These are phyloP conservation scores for Ustilago trichophora DNA, from an alignment of 1,284 basidiomycete species.

Conservation along the genomic window DNA sequence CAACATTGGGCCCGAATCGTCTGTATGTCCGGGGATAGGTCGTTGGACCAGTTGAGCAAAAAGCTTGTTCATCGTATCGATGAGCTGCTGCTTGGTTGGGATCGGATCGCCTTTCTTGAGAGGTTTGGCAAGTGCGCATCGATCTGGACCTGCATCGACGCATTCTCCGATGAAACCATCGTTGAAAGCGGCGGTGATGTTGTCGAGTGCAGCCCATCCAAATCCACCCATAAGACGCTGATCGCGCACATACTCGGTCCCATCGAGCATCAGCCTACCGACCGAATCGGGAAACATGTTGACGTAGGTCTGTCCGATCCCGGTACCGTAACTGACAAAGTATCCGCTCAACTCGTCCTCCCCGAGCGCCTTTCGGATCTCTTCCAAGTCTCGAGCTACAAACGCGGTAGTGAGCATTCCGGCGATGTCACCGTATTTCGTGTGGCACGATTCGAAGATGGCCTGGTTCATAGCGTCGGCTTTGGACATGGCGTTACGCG, in stretches of 20 bases:
- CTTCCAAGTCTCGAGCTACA: slow-evolving; percentile 37
- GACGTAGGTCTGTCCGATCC: slow-evolving; percentile 37
- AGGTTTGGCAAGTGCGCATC: slow-evolving; percentile 29
- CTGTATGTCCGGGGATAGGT: slow-evolving; percentile 24
- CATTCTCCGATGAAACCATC: slow-evolving; percentile 48
- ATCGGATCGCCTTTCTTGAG: background rate
- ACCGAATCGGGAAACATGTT: slow-evolving; percentile 42
- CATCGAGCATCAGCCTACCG: slow-evolving; percentile 35
- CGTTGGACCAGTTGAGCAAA: slow-evolving; percentile 11
- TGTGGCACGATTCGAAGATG: slow-evolving; percentile 19
- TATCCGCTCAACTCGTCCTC: slow-evolving; percentile 25
- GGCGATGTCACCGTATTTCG: slow-evolving; percentile 22
- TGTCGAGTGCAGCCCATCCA: slow-evolving; percentile 34
- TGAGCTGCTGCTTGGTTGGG: slow-evolving; percentile 1
- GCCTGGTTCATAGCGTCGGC: slow-evolving; percentile 28
- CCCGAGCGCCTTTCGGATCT: slow-evolving; percentile 32
- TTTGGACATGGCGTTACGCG: slow-evolving; percentile 1
- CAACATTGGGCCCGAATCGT: slow-evolving; percentile 18
- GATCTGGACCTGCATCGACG: slow-evolving; percentile 25
- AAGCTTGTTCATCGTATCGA: slow-evolving; percentile 13
- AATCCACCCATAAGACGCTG: slow-evolving; percentile 26
- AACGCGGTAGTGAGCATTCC: slow-evolving; percentile 39
- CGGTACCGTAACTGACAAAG: slow-evolving; percentile 46
- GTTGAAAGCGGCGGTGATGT: slow-evolving; percentile 36
- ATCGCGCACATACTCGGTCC: slow-evolving; percentile 39